Conservation (phyloP, 768 basidiomycete species). For the Pulveroboletus sp. region DNA sequence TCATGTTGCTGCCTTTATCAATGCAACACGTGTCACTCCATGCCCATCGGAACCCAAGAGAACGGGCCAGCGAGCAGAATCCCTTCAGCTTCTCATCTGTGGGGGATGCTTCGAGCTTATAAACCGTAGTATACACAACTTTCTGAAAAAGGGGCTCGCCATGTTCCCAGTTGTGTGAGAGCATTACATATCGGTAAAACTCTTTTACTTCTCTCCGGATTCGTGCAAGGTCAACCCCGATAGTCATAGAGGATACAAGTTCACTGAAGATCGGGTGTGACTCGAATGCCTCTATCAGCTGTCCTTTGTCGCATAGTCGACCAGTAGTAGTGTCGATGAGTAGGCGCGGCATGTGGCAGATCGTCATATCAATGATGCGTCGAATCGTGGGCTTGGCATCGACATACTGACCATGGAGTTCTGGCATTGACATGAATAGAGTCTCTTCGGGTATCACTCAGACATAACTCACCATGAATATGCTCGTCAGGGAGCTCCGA, state of each 20-base stretch:
- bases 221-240: background rate
- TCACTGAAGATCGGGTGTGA: background rate
- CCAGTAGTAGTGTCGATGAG: slow-evolving; percentile 1
- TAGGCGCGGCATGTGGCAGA: background rate
- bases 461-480: background rate
- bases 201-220: too few species aligned
- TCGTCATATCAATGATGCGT: background rate
- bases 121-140: background rate
- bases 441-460: background rate
- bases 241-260: background rate
- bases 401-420: slow-evolving; percentile 20
- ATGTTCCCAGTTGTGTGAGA: too few species aligned
- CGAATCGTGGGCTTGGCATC: background rate
- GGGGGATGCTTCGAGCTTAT: background rate
- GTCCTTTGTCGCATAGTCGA: background rate
- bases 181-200: too few species aligned
- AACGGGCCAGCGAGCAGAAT: too few species aligned
- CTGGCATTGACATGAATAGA: background rate
- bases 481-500: background rate
- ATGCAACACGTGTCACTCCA: background rate
- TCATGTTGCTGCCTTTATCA: background rate
- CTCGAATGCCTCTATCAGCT: background rate
- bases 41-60: too few species aligned
- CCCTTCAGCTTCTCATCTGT: background rate
- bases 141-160: too few species aligned